phyloP scores from a whole-genome alignment of 2,329 filamentous ascomycete species.

The Colletotrichum australisinense region DNA sequence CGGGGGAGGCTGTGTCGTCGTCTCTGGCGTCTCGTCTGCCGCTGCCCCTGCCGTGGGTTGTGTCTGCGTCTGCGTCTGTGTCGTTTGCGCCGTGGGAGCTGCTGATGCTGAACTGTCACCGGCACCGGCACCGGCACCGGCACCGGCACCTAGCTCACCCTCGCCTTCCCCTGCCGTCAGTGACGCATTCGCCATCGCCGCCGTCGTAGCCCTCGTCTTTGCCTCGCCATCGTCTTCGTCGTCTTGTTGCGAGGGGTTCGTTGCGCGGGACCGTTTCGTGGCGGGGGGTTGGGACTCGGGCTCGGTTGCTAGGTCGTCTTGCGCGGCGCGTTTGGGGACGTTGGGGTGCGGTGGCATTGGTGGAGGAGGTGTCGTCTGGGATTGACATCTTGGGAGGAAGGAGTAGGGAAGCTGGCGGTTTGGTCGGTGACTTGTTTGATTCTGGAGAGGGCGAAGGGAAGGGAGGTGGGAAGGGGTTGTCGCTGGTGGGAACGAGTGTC shows the following conservation, averaged over 20 bases:
- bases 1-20: not conserved
- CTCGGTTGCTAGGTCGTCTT: conserved; percentile 3
- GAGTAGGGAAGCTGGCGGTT: not conserved
- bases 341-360: not conserved
- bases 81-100: not conserved
- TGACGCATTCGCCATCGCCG: conserved; percentile 9
- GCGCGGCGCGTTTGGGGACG: conserved; percentile 22
- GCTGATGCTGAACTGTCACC: no score
- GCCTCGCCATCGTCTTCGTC: not conserved
- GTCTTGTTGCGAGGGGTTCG: conserved; percentile 1
- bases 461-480: not conserved
- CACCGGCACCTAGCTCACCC: no score
- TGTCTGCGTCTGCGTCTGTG: not conserved
- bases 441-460: no score
- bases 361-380: not conserved
- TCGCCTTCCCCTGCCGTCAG: not conserved
- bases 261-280: conserved; percentile 20
- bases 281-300: not conserved
- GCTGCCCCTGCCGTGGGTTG: not conserved
- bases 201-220: conserved; percentile 6
- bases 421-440: not conserved
- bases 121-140: no score
- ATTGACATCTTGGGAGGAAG: not conserved
- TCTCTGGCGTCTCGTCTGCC: not conserved
- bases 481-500: no score